These are phyloP conservation scores for Xerocomellus chrysenteron DNA, from an alignment of 768 basidiomycete species.

Conservation along the genomic window DNA sequence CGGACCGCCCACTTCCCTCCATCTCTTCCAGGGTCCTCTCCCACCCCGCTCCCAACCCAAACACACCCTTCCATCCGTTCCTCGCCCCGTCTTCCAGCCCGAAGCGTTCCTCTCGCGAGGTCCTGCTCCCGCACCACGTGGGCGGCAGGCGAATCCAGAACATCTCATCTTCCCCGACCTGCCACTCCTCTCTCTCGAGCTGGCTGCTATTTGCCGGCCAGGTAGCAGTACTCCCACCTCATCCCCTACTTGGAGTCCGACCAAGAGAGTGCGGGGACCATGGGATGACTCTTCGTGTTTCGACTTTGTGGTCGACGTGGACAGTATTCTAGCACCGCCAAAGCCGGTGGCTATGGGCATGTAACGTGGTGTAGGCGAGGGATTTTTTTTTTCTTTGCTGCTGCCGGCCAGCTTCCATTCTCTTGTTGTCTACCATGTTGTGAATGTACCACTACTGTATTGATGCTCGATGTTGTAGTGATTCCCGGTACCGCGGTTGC, in stretches of 20 bases:
- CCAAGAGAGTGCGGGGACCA: slow-evolving; percentile 43
- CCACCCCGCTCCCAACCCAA: slow-evolving; percentile 61
- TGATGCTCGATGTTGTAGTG: not conserved
- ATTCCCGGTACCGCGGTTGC: not conserved
- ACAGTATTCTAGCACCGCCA: slow-evolving; percentile 44
- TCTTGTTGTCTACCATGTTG: not conserved
- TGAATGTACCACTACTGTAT: slow-evolving; percentile 4
- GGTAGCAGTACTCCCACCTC: slow-evolving; percentile 14
- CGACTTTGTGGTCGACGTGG: slow-evolving; percentile 43
- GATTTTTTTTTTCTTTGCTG: not conserved
- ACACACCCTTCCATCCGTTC: slow-evolving; percentile 67
- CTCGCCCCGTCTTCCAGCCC: slow-evolving; percentile 50
- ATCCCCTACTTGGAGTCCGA: slow-evolving; percentile 18
- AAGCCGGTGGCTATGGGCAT: slow-evolving; percentile 41
- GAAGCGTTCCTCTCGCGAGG: slow-evolving; percentile 26
- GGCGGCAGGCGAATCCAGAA: slow-evolving; percentile 4
- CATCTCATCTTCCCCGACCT: slow-evolving; percentile 20
- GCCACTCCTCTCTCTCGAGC: slow-evolving; percentile 24
- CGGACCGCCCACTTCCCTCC: slow-evolving; percentile 64
- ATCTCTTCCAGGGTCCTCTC: slow-evolving; percentile 58
- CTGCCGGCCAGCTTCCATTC: not conserved
- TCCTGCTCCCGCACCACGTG: slow-evolving; percentile 20
- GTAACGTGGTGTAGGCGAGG: slow-evolving; percentile 3
- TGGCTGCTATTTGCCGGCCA: slow-evolving; percentile 17
- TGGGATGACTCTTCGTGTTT: slow-evolving; percentile 59